Conservation (phyloP, 1,284 basidiomycete genomes). For the Tremellales sp. region DNA sequence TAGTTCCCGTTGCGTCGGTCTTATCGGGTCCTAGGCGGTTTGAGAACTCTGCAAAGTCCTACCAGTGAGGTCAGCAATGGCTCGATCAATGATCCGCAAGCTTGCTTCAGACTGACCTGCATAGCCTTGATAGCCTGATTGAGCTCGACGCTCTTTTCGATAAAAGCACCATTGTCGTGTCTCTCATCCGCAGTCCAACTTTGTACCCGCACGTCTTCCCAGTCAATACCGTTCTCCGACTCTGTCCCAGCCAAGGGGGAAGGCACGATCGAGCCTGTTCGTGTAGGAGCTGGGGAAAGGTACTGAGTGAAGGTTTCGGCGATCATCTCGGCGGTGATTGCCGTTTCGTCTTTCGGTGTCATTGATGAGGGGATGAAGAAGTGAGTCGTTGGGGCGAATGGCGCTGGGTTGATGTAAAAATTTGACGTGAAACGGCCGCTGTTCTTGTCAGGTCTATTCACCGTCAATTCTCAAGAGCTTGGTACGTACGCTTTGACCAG, state of each 20-base stretch:
- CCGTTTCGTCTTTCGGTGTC: conserved; percentile 3
- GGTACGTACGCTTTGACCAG: conserved; percentile 23
- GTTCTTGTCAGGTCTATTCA: background rate
- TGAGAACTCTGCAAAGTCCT: background rate
- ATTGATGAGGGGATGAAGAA: conserved; percentile 16
- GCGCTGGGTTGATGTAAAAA: conserved; percentile 36
- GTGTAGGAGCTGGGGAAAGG: conserved; percentile 31
- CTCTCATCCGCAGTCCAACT: conserved; percentile 30
- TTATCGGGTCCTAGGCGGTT: background rate
- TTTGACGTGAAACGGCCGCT: conserved; percentile 26
- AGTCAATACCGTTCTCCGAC: conserved; percentile 22
- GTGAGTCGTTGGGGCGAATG: conserved; percentile 27
- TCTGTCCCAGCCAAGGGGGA: conserved; percentile 30
- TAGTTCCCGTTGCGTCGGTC: background rate
- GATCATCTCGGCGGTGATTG: conserved; percentile 11
- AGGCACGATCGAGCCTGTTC: conserved; percentile 12
- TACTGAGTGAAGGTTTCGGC: conserved; percentile 23
- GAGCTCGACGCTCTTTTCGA: conserved; percentile 23
- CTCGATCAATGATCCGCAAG: background rate
- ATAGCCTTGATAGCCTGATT: conserved; percentile 13
- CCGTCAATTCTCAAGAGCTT: background rate
- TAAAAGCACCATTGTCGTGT: conserved; percentile 33
- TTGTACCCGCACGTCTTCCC: conserved; percentile 40
- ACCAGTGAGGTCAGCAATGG: background rate
- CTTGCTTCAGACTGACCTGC: conserved; percentile 18